A percentile compares a stretch with the other conserved stretches of the same genome.
phyloP scores from a whole-genome alignment of 2,329 filamentous ascomycete species.

The Phoma sp. region DNA sequence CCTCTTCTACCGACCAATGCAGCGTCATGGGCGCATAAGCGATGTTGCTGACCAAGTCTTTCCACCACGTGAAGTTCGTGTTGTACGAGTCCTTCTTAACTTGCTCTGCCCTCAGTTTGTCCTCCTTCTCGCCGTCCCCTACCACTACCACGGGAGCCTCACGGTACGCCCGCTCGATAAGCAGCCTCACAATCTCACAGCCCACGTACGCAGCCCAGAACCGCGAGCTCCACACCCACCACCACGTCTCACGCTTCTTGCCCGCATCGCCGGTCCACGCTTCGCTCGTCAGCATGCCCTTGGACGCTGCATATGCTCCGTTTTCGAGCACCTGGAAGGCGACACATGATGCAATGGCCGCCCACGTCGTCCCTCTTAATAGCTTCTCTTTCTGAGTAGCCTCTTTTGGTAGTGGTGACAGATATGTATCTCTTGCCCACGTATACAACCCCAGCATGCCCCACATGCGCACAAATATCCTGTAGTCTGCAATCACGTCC shows the following conservation, averaged over 20 bases:
- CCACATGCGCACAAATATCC: constrained; percentile 80
- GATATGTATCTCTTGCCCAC: constrained; percentile 61
- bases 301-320: constrained; percentile 75
- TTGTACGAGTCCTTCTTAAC: constrained; percentile 35
- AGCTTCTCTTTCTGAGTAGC: constrained; percentile 38
- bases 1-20: constrained; percentile 76
- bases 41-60: constrained; percentile 71
- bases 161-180: constrained; percentile 46
- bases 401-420: constrained; percentile 31
- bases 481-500: constrained; percentile 71
- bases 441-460: constrained; percentile 76
- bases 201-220: constrained; percentile 83
- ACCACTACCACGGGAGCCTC: constrained; percentile 28
- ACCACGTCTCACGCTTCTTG: constrained; percentile 61
- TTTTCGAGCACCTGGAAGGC: constrained; percentile 85
- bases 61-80: constrained; percentile 63
- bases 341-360: constrained; percentile 72
- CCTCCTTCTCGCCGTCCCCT: constrained; percentile 56
- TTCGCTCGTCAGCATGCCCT: constrained; percentile 66
- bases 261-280: constrained; percentile 59
- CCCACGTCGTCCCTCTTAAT: constrained; percentile 62
- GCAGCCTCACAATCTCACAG: constrained; percentile 74
- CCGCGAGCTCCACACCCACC: constrained; percentile 76
- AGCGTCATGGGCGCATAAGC: constrained; percentile 83
- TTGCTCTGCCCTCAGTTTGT: constrained; percentile 52